Evolutionary conservation across 2,329 filamentous ascomycete genomes (phyloP), one percentile per base, ranked within the genome.

Genomic region (Lachnellula hyalina): DNA sequence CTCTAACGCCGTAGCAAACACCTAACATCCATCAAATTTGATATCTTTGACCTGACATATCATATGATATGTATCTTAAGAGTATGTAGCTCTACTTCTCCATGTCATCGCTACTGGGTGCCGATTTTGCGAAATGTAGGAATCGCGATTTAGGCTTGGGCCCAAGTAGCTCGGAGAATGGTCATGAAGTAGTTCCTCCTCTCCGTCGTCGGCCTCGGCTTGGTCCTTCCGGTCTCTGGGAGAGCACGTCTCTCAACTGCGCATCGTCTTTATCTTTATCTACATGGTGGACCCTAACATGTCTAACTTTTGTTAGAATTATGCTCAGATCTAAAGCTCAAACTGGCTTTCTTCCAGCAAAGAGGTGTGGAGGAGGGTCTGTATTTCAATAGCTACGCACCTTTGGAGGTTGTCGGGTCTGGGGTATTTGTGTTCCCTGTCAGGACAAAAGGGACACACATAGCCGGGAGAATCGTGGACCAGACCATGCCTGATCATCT

Each of bases 401-500:
- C 93, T 85, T 75, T 96, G 93, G 53, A 99, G 75, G 76, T 97
- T 97, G 71, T 99, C 94, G 35, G 94, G 94, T 63, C 94, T 80
- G 5, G 94, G 94, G 70, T 97, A 97, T 68, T 88, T 92, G 71
- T 96, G 93, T 69, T 96, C 91, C 62, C 91, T 81, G 66, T 96
- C 91, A 1, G 90, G 89, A 70, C 94, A 99, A 68, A 96, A 97
- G 0, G 94, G 94, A 70, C 94, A 99, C 32, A 96, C 85, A 67
- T 97, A 99, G 57, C 93, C 93, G 1, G 94, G 94, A 7, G 90
- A 96, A 61, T 91, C 87, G 67, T 99, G 94, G 4, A 97, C 94
- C 3, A 97, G 80, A 1, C 93, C 92, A 67, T 87, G 84, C 28
- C 84, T 73, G 47, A 87, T 87, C 84, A 87, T 86, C 68, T 87